Conservation (phyloP, 306 rosid species). For the Lagenaria siceraria region DNA sequence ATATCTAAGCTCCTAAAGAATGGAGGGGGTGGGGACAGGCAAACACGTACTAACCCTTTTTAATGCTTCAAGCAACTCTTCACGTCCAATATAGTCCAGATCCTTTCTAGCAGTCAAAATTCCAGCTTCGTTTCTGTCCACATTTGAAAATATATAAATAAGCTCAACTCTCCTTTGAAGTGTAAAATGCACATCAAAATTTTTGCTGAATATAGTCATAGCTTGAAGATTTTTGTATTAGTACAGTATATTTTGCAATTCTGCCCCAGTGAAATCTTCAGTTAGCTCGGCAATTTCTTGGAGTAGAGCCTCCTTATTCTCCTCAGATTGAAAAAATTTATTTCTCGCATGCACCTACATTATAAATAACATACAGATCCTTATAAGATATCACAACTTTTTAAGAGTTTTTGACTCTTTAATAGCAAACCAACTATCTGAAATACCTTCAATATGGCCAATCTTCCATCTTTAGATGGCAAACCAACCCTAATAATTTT, state of each 20-base stretch:
- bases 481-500: conserved; percentile 96
- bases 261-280: conserved; percentile 98
- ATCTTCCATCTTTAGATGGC: conserved; percentile 92
- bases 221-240: conserved; percentile 7
- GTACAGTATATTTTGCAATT: conserved; percentile 95
- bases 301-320: conserved; percentile 59
- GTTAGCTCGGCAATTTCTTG: conserved; percentile 75
- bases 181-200: conserved; percentile 18
- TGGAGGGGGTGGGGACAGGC: conserved; percentile 1
- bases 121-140: conserved; percentile 96
- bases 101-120: conserved; percentile 98
- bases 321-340: conserved; percentile 72
- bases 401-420: not conserved
- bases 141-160: not conserved
- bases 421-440: not conserved
- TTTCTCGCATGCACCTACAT: conserved; percentile 94
- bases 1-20: conserved; percentile 14
- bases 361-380: conserved; percentile 8
- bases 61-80: conserved; percentile 89
- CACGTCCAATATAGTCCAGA: conserved; percentile 74
- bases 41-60: conserved; percentile 64
- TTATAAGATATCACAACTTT: not conserved
- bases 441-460: conserved; percentile 81
- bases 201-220: conserved; percentile 8
- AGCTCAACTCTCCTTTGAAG: not conserved